phyloP scores from a whole-genome alignment of 2,329 filamentous ascomycete genomes.

The Cladosporium sphaerospermum region DNA sequence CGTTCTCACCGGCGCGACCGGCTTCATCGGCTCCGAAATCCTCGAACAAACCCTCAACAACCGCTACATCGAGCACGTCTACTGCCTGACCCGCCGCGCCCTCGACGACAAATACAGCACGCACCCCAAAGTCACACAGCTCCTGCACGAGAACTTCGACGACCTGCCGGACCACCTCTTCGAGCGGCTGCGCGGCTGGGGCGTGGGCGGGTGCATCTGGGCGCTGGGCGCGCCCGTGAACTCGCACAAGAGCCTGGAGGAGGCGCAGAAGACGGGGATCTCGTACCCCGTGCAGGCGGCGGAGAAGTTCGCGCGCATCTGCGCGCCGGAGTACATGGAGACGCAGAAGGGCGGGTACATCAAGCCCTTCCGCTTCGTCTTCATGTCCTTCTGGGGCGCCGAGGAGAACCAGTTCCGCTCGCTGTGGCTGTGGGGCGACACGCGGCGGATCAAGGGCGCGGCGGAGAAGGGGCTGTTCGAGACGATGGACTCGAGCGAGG shows the following conservation, averaged over 20 bases:
- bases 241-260: constrained; percentile 23
- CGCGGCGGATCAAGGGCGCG: constrained; percentile 32
- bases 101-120: constrained; percentile 24
- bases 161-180: constrained; percentile 43
- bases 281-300: constrained; percentile 27
- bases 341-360: constrained; percentile 11
- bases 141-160: constrained; percentile 46
- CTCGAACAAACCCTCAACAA: constrained; percentile 47
- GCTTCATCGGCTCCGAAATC: constrained; percentile 50
- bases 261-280: constrained; percentile 28
- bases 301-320: constrained; percentile 26
- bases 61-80: constrained; percentile 42
- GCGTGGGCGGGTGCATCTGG: constrained; percentile 44
- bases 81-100: constrained; percentile 28
- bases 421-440: constrained; percentile 32
- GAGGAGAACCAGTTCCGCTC: constrained; percentile 35
- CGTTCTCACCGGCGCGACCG: constrained; percentile 54
- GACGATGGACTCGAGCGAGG: constrained; percentile 23
- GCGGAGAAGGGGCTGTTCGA: constrained; percentile 33
- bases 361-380: constrained; percentile 39
- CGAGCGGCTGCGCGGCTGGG: constrained; percentile 31
- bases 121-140: constrained; percentile 29
- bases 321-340: constrained; percentile 9
- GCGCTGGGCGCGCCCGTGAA: constrained; percentile 24
- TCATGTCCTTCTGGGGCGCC: constrained; percentile 33